Base-by-base conservation (phyloP, 208 protist genomes). In the Trypanosoma theileri region DNA sequence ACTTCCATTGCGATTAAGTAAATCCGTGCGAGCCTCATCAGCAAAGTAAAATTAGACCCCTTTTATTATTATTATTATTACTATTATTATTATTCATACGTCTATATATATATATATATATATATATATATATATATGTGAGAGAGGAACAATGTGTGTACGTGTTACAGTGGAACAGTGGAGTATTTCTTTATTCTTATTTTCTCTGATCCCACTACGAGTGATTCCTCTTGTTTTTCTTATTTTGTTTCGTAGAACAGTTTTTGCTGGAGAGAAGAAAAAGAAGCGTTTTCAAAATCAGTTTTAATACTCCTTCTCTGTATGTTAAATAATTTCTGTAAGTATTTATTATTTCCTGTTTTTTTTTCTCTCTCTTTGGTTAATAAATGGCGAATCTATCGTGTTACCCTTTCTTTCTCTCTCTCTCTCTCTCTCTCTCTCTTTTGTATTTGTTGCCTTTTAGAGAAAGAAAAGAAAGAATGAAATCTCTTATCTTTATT, bases 1-100 rank as follows among this genome's bases (percentile, higher is more conserved):
- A 4, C 68, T 82, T 44, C 77, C 77, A 16, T 69, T 69, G 28
- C 66, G 77, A 22, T 59, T 79, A 4, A 78, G 64, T 50, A 71
- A 75, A 53, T 16, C 48, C 10, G 28, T 42, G 17, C 60, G 63
- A 1, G 10, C 46, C 22, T 12, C 58, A 21, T 65, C 13, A 26
- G 31, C 14, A 40, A 59, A 59, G 14, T 40, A 28, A 12, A 65
- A 60, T 19, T 35, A n/a, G 14, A 51, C 7, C 50, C 31, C 14
- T 31, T 52, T n/a, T 40, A 26, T 12, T 46, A 17, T 60, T 41
- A 21, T 60, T 60, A 4, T 48, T 60, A n/a, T n/a, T n/a, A n/a
- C n/a, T n/a, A n/a, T n/a, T n/a, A n/a, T n/a, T 40, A 26, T 12
- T 48, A n/a, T 12, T 14, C 11, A 48, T 12, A 48, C 11, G 11